phyloP scores from a whole-genome alignment of 129 eudicot species.

The Heracleum sosnowskyi region DNA sequence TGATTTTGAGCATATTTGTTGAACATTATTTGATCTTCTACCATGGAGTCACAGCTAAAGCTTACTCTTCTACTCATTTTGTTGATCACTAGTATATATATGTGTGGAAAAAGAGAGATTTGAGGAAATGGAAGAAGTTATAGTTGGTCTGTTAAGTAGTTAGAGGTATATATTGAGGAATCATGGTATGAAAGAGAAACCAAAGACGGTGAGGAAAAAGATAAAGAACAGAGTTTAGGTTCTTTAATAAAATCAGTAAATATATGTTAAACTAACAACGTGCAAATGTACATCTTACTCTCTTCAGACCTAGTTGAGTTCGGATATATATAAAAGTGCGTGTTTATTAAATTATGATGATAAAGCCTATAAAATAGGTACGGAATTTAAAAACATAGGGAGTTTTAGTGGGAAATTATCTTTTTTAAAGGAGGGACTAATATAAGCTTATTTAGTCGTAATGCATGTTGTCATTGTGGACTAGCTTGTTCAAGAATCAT shows the following conservation, averaged over 20 bases:
- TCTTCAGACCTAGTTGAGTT: not conserved
- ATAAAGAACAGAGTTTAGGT: conserved; percentile 12
- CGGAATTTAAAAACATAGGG: not conserved
- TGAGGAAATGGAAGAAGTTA: not conserved
- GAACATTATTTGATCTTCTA: not conserved
- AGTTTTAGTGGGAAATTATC: not conserved
- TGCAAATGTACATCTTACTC: not conserved
- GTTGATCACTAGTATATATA: not conserved
- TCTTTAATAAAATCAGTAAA: not conserved
- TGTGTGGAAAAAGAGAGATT: not conserved
- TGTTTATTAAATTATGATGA: not conserved
- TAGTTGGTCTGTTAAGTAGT: not conserved
- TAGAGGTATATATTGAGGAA: conserved; percentile 21
- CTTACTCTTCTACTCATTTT: conserved; percentile 19
- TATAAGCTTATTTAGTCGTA: not conserved
- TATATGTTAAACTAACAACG: not conserved
- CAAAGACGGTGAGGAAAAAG: conserved; percentile 10
- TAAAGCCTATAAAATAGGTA: not conserved
- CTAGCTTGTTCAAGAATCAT: not conserved
- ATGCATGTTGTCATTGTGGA: not conserved
- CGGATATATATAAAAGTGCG: not conserved
- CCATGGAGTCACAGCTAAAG: conserved; percentile 14
- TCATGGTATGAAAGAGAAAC: conserved; percentile 4
- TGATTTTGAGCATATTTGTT: conserved; percentile 1
- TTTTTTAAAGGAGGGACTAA: not conserved